Conservation (phyloP, 306 rosid species). For the Cucumis sativus region Cucumber_9930_V3 NC_026657.2:31503501-31504000, state of each 20-base stretch:
- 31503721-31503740: neutral
- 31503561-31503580: neutral
- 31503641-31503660: too few species aligned
- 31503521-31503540: too few species aligned
- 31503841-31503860: slow-evolving; percentile 7
- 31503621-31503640: too few species aligned
- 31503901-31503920: slow-evolving; percentile 35
- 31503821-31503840: neutral
- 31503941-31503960: slow-evolving; percentile 53
- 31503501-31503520: neutral
- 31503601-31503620: neutral
- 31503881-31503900: slow-evolving; percentile 62
- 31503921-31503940: slow-evolving; percentile 57
- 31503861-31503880: slow-evolving; percentile 66
- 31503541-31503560: neutral
- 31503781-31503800: neutral
- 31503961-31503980: slow-evolving; percentile 47
- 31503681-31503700: neutral
- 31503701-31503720: neutral
- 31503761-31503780: neutral
- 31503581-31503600: neutral
- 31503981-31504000: slow-evolving; percentile 21
- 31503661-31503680: neutral
- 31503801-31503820: neutral
- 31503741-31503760: neutral